Percentiles rank a stretch among this genome's conserved stretches.
Conservation (phyloP, 2,329 filamentous ascomycete species). For the Pseudogymnoascus sp. region DNA sequence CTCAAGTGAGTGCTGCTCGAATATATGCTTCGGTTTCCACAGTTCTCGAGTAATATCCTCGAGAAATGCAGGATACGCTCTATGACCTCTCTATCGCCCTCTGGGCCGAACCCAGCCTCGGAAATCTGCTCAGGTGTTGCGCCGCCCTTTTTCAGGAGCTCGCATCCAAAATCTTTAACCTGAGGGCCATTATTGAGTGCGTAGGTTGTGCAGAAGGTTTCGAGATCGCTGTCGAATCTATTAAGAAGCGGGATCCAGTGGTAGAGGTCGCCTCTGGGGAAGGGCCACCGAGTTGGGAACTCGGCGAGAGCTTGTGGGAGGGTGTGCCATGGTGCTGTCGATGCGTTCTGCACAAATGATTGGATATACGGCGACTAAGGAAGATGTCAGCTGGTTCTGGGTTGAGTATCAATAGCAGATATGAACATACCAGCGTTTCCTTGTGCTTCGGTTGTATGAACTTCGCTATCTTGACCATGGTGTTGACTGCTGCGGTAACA, state of each 20-base stretch:
- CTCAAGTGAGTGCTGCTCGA: conserved; percentile 86
- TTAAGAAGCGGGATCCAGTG: conserved; percentile 96
- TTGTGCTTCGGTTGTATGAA: conserved; percentile 57
- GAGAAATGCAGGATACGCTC: conserved; percentile 80
- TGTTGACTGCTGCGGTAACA: conserved; percentile 49
- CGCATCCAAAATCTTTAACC: conserved; percentile 61
- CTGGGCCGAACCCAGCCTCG: conserved; percentile 55
- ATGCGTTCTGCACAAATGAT: conserved; percentile 66
- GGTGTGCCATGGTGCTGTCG: conserved; percentile 61
- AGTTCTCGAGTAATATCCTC: conserved; percentile 81
- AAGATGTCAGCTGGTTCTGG: conserved; percentile 16
- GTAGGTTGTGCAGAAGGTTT: conserved; percentile 74
- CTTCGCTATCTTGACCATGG: conserved; percentile 63
- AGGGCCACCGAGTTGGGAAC: conserved; percentile 88
- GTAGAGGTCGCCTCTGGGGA: conserved; percentile 90
- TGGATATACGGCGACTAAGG: conserved; percentile 76
- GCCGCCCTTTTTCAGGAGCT: conserved; percentile 51
- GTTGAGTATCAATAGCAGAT: not conserved
- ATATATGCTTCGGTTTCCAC: conserved; percentile 93
- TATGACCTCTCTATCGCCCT: conserved; percentile 74
- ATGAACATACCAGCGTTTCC: conserved; percentile 52
- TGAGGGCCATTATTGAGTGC: conserved; percentile 74
- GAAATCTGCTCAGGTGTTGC: conserved; percentile 41
- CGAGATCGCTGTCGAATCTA: conserved; percentile 82
- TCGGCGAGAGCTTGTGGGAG: conserved; percentile 67